Base-by-base conservation (phyloP, 2,329 filamentous ascomycete species). In the Colletotrichum sp. region DNA sequence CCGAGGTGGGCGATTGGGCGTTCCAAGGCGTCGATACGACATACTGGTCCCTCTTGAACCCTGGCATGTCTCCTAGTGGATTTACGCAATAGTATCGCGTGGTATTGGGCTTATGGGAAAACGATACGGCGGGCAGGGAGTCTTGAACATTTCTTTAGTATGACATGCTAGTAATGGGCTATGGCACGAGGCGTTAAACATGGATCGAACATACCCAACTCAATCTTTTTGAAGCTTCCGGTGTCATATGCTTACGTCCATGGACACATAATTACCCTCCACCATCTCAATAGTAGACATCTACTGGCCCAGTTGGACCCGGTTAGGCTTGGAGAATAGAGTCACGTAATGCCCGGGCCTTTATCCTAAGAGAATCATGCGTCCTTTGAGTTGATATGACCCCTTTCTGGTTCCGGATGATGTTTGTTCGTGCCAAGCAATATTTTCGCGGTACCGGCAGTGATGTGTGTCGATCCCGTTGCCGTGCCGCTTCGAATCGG, bases 11-110 rank as follows among this genome's bases (percentile, higher is more conserved):
- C 18, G 80, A 86, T 28, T 87, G 85, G 86, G 83, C 83, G 3
- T 82, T 87, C 12, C 86, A 87, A 68, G 85, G 84, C 5, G 82
- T 87, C 4, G 85, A 87, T 68, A 84, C 82, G 15, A 81, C 82
- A 2, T 84, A 83, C 52, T 85, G 83, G 83, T 81, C 81, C 5
- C 80, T 84, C 75, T 68, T 84, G 59, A 84, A 83, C 39, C 80
- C 80, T 78, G 44, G 69, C 55, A 67, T 74, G 6, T 71, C 68
- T n/a, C 59, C 59, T 30, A 32, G 59, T 21, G 28, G 59, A 13
- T 24, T 36, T 21, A 52, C n/a, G 44, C 44, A 52, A 13, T 52
- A 21, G n/a, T 3, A 21, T 52, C 44, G 44, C 44, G n/a, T 49
- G 39, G 18, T 10, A 49, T n/a, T n/a, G 39, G 9, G 44, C 44